Evolutionary conservation across 257 asterid species (phyloP), one percentile per base, ranked within the genome.

Genomic region (Primulina eburnea): DNA sequence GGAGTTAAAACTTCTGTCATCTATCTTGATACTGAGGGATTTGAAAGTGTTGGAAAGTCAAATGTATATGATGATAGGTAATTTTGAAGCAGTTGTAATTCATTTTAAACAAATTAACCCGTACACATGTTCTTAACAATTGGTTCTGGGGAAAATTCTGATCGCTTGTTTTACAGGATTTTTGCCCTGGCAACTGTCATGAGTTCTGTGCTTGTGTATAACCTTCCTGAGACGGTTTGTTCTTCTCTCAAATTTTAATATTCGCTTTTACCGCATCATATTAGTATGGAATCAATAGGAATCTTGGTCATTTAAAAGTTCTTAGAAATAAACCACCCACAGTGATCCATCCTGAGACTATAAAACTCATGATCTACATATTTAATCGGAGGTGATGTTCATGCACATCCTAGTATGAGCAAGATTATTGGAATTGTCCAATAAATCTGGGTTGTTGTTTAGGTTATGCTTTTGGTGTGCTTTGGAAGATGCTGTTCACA

Each of bases 21-120:
- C 84, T 94, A 85, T 85, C 96, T 94, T 65, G 99, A 94, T 75
- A 94, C 99, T 0, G 97, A 94, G 83, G 99, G 99, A 67, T 91
- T 94, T 83, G 97, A 94, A 88, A 94, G 97, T 82, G 56, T 94
- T 81, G 99, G 99, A 83, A 94, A 94, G 86, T 91, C 99, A 65
- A 94, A 91, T 69, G 95, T 94, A 60, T 94, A 94, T 71, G 99
- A 94, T 75, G 99, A 94, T 81, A 80, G 99, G 99, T 91, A 76
- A 75, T 77, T 64, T 73, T 65, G 70, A 72, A 70, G 68, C 2
- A 30, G 28, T 37, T 59, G 14, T 17, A 32, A 5, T 64, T 68
- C 32, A 2, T 61, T 28, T 55, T 50, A n/a, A 37, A 64, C 57
- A 64, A 0, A 60, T 10, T 34, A 57, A 5, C 55, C 16, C 40